Percentiles rank a stretch among this genome's conserved stretches.
Conservation (phyloP, 805 yeast species). For the Pichia gijzeniarum region DNA sequence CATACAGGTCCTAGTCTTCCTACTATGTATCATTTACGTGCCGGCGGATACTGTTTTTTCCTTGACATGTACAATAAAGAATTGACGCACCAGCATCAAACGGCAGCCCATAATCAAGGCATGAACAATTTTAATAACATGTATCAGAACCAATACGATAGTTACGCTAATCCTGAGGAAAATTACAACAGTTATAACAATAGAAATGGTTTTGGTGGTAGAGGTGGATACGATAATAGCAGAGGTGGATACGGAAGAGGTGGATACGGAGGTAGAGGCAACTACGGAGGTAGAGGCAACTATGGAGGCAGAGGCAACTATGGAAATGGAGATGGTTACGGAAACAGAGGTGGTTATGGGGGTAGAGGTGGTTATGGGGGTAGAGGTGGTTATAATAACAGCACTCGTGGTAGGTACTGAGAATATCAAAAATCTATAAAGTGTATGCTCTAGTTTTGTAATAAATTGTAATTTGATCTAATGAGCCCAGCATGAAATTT, state of each 20-base stretch:
- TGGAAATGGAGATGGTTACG: conserved; percentile 5
- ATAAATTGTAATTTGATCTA: too few species aligned
- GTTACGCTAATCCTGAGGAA: conserved; percentile 14
- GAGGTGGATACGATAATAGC: conserved; percentile 6
- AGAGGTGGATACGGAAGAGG: neutral
- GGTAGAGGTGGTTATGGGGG: neutral
- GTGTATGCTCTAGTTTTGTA: too few species aligned
- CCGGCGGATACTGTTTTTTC: conserved; percentile 47
- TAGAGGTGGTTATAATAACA: conserved; percentile 1
- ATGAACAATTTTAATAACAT: conserved; percentile 13
- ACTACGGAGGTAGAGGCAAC: conserved; percentile 5
- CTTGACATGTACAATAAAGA: conserved; percentile 30
- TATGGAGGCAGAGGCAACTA: neutral
- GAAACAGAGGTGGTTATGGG: conserved; percentile 5
- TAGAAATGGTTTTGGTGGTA: conserved; percentile 1
- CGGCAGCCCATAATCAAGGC: conserved; percentile 15
- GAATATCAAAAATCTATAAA: too few species aligned
- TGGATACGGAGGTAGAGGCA: conserved; percentile 8
- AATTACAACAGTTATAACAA: conserved; percentile 11
- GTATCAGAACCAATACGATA: conserved; percentile 19
- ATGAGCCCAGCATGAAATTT: too few species aligned
- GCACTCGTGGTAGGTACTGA: conserved; percentile 1
- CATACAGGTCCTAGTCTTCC: conserved; percentile 47
- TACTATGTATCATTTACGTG: conserved; percentile 37
- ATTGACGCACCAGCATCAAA: conserved; percentile 20